Base-by-base conservation (phyloP, 768 basidiomycete genomes). In the Boletus pseudo-olivaceus region DNA sequence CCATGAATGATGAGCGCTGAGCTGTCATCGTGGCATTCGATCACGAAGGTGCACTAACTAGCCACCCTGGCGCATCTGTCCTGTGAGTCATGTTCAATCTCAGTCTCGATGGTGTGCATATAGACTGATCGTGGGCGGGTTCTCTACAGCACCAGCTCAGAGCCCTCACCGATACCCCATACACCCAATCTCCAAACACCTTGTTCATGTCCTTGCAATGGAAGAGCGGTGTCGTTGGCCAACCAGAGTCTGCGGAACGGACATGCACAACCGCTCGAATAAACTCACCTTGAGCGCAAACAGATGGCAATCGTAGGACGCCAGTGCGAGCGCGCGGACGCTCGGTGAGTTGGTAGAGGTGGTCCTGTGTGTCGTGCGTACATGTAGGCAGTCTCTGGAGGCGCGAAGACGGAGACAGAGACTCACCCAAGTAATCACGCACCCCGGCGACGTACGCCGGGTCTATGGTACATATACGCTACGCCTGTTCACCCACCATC, bases 391-490 rank as follows among this genome's bases (percentile, higher is more conserved):
- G 26, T 44, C 23, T 53, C 47, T 17, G 29, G 33, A 19, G 20
- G 42, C 8, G 6, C 8, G 5, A 14, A 35, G 23, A 42, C 15
- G 14, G 40, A n/a, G 23, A 11, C 1, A 2, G 14, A 17, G 29
- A 49, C 75, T 56, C 61, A 92, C 93, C 93, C 68, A 97, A 70
- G 67, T 95, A 91, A 43, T 85, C 87, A 47, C 86, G 79, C 8
- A 94, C 93, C 70, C 93, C 88, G 0, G 80, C 72, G 48, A 82
- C 85, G 56, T 85, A 83, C 11, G 68, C 75, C 0, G 88, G 85
- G 59, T 96, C 90, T 67, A 98, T 94, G 11, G 88, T 87, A n/a
- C n/a, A n/a, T n/a, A 70, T 90, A 94, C 2, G 90, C 91, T 5
- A 94, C 73, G 5, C 93, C 90, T 91, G 59, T 14, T 41, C n/a